Evolutionary conservation across 2,329 filamentous ascomycete species (phyloP).

Genomic region (Podosphaera aphanis): DNA sequence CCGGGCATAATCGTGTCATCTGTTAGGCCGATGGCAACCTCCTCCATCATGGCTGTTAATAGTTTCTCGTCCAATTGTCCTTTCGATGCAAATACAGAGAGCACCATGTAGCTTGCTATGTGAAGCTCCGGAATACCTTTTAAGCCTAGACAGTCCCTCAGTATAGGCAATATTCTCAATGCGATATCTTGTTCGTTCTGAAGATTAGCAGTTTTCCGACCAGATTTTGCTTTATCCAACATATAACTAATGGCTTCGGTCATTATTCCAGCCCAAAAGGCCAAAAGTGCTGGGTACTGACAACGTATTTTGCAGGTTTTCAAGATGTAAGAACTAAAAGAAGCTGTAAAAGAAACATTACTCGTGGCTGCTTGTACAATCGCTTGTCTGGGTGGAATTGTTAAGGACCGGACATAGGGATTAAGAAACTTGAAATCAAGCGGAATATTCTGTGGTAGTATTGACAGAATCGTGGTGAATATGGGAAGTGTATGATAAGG

Average conservation of each 20-base stretch:
- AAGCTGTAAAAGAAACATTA: conserved; percentile 50
- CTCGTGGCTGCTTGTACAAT: conserved; percentile 67
- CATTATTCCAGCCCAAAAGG: conserved; percentile 78
- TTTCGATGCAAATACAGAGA: conserved; percentile 67
- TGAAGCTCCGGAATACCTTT: conserved; percentile 57
- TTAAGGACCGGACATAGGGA: conserved; percentile 61
- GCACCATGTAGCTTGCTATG: conserved; percentile 76
- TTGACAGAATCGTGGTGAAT: conserved; percentile 69
- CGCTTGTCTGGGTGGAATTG: conserved; percentile 53
- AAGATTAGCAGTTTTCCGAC: conserved; percentile 49
- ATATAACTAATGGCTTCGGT: conserved; percentile 69
- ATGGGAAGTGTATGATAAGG: conserved; percentile 75
- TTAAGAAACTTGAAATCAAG: conserved; percentile 60
- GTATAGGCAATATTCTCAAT: conserved; percentile 39
- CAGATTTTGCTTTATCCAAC: conserved; percentile 54
- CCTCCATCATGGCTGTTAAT: conserved; percentile 75
- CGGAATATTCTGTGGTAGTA: conserved; percentile 55
- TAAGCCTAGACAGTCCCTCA: conserved; percentile 58
- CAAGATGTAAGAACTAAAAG: conserved; percentile 58
- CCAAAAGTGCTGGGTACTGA: conserved; percentile 54
- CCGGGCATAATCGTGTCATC: conserved; percentile 48
- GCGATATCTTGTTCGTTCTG: conserved; percentile 62
- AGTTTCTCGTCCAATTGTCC: conserved; percentile 54
- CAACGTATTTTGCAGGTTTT: conserved; percentile 47
- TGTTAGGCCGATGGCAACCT: conserved; percentile 56